Conservation (phyloP, 768 basidiomycete genomes). For the Mycena belliarum region DNA sequence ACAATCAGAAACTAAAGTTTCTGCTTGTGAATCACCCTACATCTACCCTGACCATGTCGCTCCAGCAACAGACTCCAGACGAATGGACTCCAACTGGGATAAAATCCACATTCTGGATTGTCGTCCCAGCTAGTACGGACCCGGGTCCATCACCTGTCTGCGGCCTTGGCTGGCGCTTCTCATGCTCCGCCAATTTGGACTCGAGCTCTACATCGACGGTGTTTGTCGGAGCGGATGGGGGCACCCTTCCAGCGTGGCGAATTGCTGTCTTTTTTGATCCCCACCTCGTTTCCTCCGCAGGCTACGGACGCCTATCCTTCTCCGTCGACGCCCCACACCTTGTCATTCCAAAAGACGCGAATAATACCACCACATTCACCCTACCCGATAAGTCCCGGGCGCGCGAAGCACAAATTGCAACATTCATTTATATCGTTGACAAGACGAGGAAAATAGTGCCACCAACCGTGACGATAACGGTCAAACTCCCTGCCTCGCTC, state of each 20-base stretch:
- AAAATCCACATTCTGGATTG: not conserved
- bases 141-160: not conserved
- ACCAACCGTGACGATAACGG: not conserved
- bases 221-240: not conserved
- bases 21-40: too few relatives aligned
- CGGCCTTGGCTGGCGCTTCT: constrained; percentile 13
- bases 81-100: not conserved
- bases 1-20: too few relatives aligned
- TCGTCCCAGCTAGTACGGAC: not conserved
- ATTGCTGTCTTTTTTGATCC: constrained; percentile 5
- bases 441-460: not conserved
- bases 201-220: not conserved
- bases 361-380: not conserved
- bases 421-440: not conserved
- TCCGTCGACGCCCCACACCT: not conserved
- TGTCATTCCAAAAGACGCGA: not conserved
- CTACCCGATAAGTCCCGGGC: not conserved
- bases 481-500: not conserved
- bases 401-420: not conserved
- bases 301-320: constrained; percentile 1
- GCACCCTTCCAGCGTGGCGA: not conserved
- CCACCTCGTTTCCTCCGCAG: not conserved
- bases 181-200: not conserved
- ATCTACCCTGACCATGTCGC: too few relatives aligned
- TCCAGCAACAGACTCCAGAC: not conserved